Evolutionary conservation across 2,329 filamentous ascomycete genomes (phyloP).

Genomic region (Fusarium napiforme): DNA sequence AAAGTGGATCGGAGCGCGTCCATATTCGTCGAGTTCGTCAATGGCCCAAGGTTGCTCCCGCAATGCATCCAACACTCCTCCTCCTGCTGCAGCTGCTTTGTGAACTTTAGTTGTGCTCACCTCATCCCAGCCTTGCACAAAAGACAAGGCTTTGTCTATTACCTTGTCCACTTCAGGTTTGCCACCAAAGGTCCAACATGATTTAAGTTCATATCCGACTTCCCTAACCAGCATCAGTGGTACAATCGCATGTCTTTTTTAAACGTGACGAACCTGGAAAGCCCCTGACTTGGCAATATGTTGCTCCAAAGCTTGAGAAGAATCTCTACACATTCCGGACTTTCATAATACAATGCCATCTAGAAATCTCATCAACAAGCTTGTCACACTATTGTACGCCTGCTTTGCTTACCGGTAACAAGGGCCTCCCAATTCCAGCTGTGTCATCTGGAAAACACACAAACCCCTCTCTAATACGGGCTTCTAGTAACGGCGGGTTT

Average conservation of each 20-base stretch:
- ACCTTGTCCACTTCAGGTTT: background rate
- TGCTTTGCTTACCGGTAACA: background rate
- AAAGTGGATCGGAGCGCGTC: background rate
- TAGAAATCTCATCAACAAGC: fast-evolving
- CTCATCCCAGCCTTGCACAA: background rate
- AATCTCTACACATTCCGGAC: fast-evolving
- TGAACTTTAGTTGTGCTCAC: background rate
- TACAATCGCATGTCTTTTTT: fast-evolving
- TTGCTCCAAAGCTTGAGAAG: constrained; percentile 25
- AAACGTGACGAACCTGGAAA: background rate
- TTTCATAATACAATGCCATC: too few relatives aligned
- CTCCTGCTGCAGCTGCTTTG: background rate
- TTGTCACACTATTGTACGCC: fast-evolving
- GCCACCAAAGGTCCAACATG: fast-evolving
- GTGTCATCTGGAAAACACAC: constrained; percentile 11
- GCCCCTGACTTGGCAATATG: constrained; percentile 13
- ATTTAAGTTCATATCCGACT: fast-evolving
- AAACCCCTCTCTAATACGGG: fast-evolving
- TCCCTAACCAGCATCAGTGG: background rate
- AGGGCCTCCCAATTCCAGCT: fast-evolving
- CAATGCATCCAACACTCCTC: background rate
- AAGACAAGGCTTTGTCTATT: background rate
- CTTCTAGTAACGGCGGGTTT: fast-evolving
- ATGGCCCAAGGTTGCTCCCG: constrained; percentile 12
- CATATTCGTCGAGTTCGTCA: background rate